Conservation (phyloP, 495 filamentous ascomycete species). For the Aspergillus biplanus region DNA sequence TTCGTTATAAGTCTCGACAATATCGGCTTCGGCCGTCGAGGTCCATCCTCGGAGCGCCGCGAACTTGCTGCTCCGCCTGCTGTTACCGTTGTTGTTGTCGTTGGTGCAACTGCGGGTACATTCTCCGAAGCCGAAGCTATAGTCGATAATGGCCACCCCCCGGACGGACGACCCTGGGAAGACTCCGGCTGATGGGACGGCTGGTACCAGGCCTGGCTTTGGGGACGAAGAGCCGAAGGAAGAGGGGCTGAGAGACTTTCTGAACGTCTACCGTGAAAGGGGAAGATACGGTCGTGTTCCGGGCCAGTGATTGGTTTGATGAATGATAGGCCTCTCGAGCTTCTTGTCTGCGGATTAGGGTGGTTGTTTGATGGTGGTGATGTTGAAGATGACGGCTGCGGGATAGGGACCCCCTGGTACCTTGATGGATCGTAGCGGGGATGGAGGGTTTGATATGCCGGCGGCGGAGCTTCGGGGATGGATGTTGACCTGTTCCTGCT, state of each 20-base stretch:
- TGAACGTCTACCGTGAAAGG: neutral
- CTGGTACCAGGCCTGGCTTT: neutral
- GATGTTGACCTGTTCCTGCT: slow-evolving; percentile 1
- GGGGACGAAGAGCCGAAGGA: neutral
- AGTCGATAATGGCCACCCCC: neutral
- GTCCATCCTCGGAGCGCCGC: slow-evolving; percentile 3
- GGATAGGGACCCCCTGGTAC: slow-evolving; percentile 17
- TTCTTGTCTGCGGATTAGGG: neutral
- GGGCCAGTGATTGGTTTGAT: neutral
- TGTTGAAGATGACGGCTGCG: slow-evolving; percentile 1
- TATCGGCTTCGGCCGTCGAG: slow-evolving; percentile 41
- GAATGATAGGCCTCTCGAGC: neutral
- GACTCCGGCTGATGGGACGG: neutral
- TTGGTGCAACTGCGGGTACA: neutral
- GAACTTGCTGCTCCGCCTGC: neutral
- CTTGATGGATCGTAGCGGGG: slow-evolving; percentile 27
- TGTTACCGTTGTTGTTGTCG: neutral
- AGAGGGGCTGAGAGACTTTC: neutral
- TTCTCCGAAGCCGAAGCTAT: neutral
- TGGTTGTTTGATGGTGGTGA: slow-evolving; percentile 1
- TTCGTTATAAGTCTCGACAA: slow-evolving; percentile 47
- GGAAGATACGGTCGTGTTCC: neutral
- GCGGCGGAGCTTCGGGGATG: slow-evolving; percentile 23
- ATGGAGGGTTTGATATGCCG: slow-evolving; percentile 26
- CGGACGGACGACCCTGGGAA: slow-evolving; percentile 1